Base-by-base conservation (phyloP, 352 stramenopile species). In the Pythium dissotocum region DNA sequence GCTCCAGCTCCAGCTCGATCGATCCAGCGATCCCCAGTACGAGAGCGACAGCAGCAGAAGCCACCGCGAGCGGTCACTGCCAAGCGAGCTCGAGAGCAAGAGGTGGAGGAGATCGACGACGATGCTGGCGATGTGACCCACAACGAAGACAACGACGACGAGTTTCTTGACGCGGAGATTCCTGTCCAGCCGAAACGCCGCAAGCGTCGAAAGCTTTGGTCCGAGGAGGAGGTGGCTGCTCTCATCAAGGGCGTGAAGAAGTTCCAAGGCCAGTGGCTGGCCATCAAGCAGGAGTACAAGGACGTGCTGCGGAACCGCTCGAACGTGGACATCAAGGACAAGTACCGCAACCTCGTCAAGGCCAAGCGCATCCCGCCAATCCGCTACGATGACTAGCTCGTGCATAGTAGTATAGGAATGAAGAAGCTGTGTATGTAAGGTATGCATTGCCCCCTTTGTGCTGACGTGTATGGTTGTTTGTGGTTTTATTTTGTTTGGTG, bases 301-400 rank as follows among this genome's bases (percentile, higher is more conserved):
- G 65, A 80, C 14, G 69, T 79, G 32, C 75, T 94, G 30, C 63
- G 68, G 3, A 60, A 77, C 59, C 81, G 84, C 26, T 85, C 76
- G 32, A 93, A 93, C 53, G 81, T 94, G 24, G 82, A 94, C 58
- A 56, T 94, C 44, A 94, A 94, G 73, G 86, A 94, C 73, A 94
- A 94, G 71, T 90, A 89, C 63, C 86, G 86, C 44, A 94, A 94
- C 62, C 42, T 94, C 38, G 42, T 80, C 61, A 85, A 78, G 58
- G 78, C 77, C 33, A 70, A 74, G 60, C 78, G 73, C 49, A 65
- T 89, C 21, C 44, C 63, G 3, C 68, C 68, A 32, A 66, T 74
- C 32, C 61, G 60, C 1, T 18, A 59, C 14, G n/a, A 40, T 33
- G 53, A 65, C 4, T 14, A 65, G 24, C 21, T 44, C 44, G n/a